Evolutionary conservation across 2,329 filamentous ascomycete genomes (phyloP).

Genomic region (Neonectria neomacrospora): DNA sequence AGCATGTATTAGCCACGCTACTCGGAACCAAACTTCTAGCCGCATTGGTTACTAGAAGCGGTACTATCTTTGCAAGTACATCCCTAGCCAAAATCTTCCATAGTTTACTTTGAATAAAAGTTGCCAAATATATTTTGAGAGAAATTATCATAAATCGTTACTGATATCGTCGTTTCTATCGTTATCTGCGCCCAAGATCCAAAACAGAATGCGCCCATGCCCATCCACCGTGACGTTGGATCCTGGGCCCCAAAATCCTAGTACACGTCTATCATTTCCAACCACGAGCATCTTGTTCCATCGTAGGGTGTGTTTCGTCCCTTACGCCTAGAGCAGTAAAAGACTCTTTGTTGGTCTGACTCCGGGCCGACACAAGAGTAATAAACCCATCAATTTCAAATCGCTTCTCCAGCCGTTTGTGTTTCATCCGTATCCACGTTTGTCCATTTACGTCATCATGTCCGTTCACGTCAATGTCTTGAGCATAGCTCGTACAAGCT

Average conservation of each 20-base stretch:
- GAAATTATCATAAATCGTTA: slow-evolving; percentile 20
- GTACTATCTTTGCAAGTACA: not conserved
- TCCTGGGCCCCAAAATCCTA: slow-evolving; percentile 4
- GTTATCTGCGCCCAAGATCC: slow-evolving; percentile 15
- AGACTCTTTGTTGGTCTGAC: not conserved
- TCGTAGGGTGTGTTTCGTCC: not conserved
- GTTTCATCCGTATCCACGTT: slow-evolving; percentile 2
- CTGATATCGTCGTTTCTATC: slow-evolving; percentile 22
- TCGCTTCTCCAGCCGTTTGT: slow-evolving; percentile 11
- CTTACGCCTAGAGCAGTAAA: not conserved
- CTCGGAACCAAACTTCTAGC: too few relatives aligned
- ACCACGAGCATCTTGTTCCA: slow-evolving; percentile 3
- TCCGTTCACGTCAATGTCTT: slow-evolving; percentile 70
- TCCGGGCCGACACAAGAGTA: slow-evolving; percentile 8
- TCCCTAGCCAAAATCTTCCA: too few relatives aligned
- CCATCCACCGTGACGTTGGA: slow-evolving; percentile 5
- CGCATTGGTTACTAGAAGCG: not conserved
- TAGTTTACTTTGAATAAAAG: too few relatives aligned
- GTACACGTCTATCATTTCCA: slow-evolving; percentile 18
- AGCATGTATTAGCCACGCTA: slow-evolving; percentile 1
- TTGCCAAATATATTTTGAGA: not conserved
- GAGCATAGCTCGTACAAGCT: slow-evolving; percentile 75
- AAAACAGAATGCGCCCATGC: slow-evolving; percentile 3
- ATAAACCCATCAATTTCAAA: slow-evolving; percentile 26
- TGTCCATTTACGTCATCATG: slow-evolving; percentile 8